A percentile compares a stretch with the other conserved stretches of the same genome.
Evolutionary conservation across 2,329 filamentous ascomycete genomes (phyloP).

Genomic region (Coleophoma cylindrospora): DNA sequence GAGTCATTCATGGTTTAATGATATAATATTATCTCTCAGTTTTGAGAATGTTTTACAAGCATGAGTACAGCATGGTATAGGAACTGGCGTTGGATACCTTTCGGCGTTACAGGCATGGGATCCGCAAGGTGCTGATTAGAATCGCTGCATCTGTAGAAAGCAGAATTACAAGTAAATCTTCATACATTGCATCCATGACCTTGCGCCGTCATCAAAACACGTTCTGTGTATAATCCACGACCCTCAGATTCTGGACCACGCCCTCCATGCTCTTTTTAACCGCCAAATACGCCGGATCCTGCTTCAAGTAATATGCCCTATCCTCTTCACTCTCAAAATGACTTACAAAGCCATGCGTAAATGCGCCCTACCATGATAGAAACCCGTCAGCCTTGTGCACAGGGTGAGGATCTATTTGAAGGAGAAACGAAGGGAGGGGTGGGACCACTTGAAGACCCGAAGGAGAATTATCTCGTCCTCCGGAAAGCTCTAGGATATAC

Average conservation of each 20-base stretch:
- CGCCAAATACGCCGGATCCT: slow-evolving; percentile 57
- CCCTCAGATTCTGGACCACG: slow-evolving; percentile 46
- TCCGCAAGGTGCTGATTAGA: neutral
- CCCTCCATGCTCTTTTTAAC: slow-evolving; percentile 49
- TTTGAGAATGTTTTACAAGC: no score
- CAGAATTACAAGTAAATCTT: neutral
- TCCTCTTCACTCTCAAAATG: slow-evolving; percentile 62
- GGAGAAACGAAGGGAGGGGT: neutral
- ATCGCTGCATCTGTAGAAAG: neutral
- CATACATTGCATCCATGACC: neutral
- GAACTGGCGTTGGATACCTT: slow-evolving; percentile 18
- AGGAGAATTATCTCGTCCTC: slow-evolving; percentile 56
- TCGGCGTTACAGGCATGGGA: no score
- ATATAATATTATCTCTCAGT: slow-evolving; percentile 1
- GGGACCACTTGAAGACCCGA: slow-evolving; percentile 53
- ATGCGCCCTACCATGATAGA: slow-evolving; percentile 43
- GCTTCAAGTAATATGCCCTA: slow-evolving; percentile 61
- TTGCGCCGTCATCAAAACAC: slow-evolving; percentile 31
- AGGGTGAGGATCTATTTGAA: neutral
- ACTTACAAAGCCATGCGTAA: slow-evolving; percentile 65
- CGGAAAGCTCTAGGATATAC: slow-evolving; percentile 54
- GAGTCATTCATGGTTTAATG: slow-evolving; percentile 84
- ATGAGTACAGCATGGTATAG: slow-evolving; percentile 22
- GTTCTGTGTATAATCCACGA: slow-evolving; percentile 56
- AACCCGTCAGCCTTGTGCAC: neutral